Base-by-base conservation (phyloP, 1,139 yeast species). In the Suhomyces chickasaworum region DNA sequence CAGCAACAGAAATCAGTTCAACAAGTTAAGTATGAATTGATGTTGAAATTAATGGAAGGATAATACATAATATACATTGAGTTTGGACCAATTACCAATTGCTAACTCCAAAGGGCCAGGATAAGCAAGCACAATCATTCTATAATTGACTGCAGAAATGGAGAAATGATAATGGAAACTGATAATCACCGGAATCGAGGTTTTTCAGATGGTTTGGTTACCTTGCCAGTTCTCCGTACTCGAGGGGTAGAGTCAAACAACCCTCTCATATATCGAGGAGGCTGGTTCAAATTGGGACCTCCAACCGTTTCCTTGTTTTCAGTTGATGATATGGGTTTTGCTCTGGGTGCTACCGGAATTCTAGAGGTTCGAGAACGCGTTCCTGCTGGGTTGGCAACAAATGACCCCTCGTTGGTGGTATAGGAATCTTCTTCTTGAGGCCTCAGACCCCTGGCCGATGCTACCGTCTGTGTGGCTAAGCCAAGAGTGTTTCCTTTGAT, bases 1-100 rank as follows among this genome's bases (percentile, higher is more conserved):
- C 78, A 73, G 53, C 76, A 73, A 54, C 65, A 67, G 41, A 74
- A 73, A 51, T 64, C 72, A 2, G 77, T 73, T 27, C 73, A 68
- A 49, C 77, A 75, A 53, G 77, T 75, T 20, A 68, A 63, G 42
- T 65, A 75, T 49, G 78, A 75, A 54, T 58, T 75, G 46, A 63
- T 55, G 58, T 50, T 53, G 48, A 54, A 54, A 37, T 37, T 55
- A 17, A 39, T 49, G 35, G 53, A 48, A 21, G 53, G 51, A 35
- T 35, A 35, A 40, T 32, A 40, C 38, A 34, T 40, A 40, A 33
- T 40, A 39, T 39, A 40, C 43, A 40, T 20, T 27, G 33, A 18
- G 8, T 8, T 7, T 27, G 5, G 32, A n/a, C 32, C 5, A 29
- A 6, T 29, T n/a, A n/a, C n/a, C n/a, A n/a, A n/a, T n/a, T n/a